Base-by-base conservation (phyloP, 164 flowering plant species). In the Magnolia changhungtana region DNA sequence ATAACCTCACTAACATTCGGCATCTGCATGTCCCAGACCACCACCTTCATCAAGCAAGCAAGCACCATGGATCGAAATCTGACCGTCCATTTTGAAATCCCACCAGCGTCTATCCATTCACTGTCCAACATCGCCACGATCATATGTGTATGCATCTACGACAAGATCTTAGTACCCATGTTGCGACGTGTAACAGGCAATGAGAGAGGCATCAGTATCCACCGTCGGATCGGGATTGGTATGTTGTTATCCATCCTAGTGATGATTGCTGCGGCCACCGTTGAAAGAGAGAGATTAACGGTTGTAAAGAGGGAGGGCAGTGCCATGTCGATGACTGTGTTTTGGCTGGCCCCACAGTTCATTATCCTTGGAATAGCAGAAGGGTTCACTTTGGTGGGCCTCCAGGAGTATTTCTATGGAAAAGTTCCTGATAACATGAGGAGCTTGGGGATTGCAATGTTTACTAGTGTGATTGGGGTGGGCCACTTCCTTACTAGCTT, bases 41-140 rank as follows among this genome's bases (percentile, higher is more conserved):
- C 91, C 6, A 92, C 98, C 45, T 94, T 91, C 86, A 82, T 90
- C 78, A 91, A 90, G 80, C 98, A 94, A 84, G 87, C 88, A 21
- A 79, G 81, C 8, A 77, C 83, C 24, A 81, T 90, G 86, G 73
- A 90, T 85, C 78, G 89, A 13, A 79, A 71, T 19, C 81, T 92
- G 8, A n/a, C 66, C 19, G 11, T 64, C 51, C 50, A 66, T 64
- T 86, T 94, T 68, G 72, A 27, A 2, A 73, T 94, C 72, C 97
- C 97, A 19, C 85, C 95, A 4, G 91, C 94, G 23, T 82, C 95
- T 3, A 72, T 92, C 55, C 83, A 63, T 74, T 45, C 85, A 16
- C 65, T 92, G 21, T 72, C 81, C 0, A 90, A 90, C 19, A 19
- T 87, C 0, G 83, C 83, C 19, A 87, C 87, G 86, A 78, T 91